Base-by-base conservation (phyloP, 179 eudicot species). In the Silene noctiflora region DNA sequence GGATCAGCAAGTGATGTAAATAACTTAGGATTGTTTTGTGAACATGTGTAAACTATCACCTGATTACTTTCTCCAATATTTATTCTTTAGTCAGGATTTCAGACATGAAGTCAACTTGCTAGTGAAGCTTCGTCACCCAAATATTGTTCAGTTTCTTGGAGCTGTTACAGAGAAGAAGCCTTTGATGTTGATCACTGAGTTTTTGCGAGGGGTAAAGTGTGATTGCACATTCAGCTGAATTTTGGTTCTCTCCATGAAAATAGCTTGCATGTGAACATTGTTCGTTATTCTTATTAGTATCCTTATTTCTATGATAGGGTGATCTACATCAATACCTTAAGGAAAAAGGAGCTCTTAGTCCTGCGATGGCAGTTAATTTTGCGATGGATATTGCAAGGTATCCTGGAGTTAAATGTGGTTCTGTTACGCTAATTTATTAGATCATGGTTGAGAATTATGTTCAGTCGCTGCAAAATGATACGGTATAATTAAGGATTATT, bases 311-410 rank as follows among this genome's bases (percentile, higher is more conserved):
- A 53, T 74, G 68, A 51, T 75, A 96, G 99, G 99, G 99, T 51
- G 99, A 96, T 86, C 89, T 95, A 71, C 97, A 96, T 88, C 95
- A 89, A 79, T 79, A 88, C 74, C 90, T 96, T 0, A 96, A 93
- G 87, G 98, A 88, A 70, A 93, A 93, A 72, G 97, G 97, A 35
- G 91, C 94, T 62, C 94, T 96, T 51, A 89, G 83, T 83, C 92
- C 99, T 73, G 83, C 88, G 64, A 88, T 91, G 65, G 97, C 98
- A 31, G 81, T 96, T 72, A 89, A 88, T 79, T 91, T 93, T 84
- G 99, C 99, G 70, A 75, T 91, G 84, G 99, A 96, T 81, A 96
- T 96, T 83, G 99, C 98, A 78, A 96, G 99, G 99, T 96, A 86
- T 68, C 7, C 16, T 74, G 5, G 4, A 17, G 53, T 58, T 62